These are phyloP conservation scores for Penicillium sp. DNA, from an alignment of 2,329 filamentous ascomycete species.

Conservation along the genomic window DNA sequence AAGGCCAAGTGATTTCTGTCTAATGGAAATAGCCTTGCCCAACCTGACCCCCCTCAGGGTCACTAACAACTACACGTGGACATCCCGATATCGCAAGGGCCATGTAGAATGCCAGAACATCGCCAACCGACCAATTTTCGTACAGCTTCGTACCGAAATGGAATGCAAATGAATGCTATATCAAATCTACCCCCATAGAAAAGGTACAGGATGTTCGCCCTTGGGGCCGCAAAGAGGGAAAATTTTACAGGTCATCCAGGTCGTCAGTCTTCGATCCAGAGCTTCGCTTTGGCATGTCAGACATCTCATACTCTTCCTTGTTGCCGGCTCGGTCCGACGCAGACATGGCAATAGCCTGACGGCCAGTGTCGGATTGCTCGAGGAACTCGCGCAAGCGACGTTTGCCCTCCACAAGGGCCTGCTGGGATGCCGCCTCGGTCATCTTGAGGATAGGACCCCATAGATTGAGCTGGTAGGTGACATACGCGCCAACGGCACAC, in stretches of 20 bases:
- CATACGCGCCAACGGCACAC: conserved; percentile 73
- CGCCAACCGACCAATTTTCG: not conserved
- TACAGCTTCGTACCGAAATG: conserved; percentile 1
- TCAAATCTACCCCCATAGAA: conserved; percentile 15
- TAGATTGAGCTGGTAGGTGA: conserved; percentile 91
- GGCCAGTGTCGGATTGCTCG: conserved; percentile 79
- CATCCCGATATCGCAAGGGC: too few relatives aligned
- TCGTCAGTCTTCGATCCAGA: conserved; percentile 29
- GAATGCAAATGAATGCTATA: conserved; percentile 15
- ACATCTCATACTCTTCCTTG: conserved; percentile 62
- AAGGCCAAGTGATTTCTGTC: too few relatives aligned
- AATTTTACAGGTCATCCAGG: conserved; percentile 40
- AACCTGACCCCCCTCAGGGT: too few relatives aligned
- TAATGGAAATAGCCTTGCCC: too few relatives aligned
- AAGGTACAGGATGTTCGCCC: conserved; percentile 16
- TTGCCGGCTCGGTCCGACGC: conserved; percentile 39
- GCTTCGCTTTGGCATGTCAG: conserved; percentile 34
- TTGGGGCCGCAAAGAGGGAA: conserved; percentile 11
- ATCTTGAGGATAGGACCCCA: conserved; percentile 96
- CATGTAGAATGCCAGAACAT: not conserved
- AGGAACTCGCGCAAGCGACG: conserved; percentile 88
- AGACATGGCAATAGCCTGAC: conserved; percentile 79
- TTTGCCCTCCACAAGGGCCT: conserved; percentile 90
- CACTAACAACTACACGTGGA: too few relatives aligned
- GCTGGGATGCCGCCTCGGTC: conserved; percentile 81